phyloP scores from a whole-genome alignment of 306 rosid genomes.

The Urtica urens region DNA sequence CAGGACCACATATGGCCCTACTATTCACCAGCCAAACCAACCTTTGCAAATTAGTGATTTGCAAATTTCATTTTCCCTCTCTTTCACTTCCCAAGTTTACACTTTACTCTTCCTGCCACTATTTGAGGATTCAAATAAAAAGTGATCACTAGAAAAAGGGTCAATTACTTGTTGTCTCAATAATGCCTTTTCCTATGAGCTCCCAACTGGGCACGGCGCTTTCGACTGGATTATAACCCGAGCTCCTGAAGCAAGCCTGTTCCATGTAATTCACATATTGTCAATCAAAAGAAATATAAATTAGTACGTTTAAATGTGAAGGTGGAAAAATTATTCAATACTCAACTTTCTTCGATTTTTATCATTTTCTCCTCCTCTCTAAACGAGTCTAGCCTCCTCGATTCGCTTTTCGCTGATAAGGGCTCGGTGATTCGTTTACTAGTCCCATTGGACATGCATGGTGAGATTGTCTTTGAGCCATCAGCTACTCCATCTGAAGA shows the following conservation, averaged over 20 bases:
- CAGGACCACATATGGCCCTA: constrained; percentile 29
- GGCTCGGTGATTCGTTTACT: constrained; percentile 41
- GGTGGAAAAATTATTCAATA: constrained; percentile 14
- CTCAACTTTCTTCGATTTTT: constrained; percentile 96
- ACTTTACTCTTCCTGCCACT: constrained; percentile 18
- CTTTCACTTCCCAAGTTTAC: constrained; percentile 34
- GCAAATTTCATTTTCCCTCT: neutral
- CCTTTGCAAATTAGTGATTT: constrained; percentile 26
- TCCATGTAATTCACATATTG: constrained; percentile 16
- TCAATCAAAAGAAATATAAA: neutral
- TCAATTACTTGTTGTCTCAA: neutral
- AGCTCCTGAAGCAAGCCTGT: constrained; percentile 99
- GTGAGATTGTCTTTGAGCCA: constrained; percentile 26
- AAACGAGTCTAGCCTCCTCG: constrained; percentile 39
- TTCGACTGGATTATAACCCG: constrained; percentile 78
- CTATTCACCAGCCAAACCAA: constrained; percentile 23
- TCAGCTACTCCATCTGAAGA: constrained; percentile 51
- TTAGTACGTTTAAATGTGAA: neutral
- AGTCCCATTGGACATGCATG: constrained; percentile 34
- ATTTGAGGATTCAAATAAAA: constrained; percentile 28
- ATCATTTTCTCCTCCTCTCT: constrained; percentile 55
- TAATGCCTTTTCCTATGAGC: constrained; percentile 19
- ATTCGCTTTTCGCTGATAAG: constrained; percentile 21
- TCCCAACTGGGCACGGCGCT: constrained; percentile 27
- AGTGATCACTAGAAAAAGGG: constrained; percentile 11